These are phyloP conservation scores for Lasiodiplodia theobromae DNA, from an alignment of 2,329 filamentous ascomycete species.

Conservation along the genomic window DNA sequence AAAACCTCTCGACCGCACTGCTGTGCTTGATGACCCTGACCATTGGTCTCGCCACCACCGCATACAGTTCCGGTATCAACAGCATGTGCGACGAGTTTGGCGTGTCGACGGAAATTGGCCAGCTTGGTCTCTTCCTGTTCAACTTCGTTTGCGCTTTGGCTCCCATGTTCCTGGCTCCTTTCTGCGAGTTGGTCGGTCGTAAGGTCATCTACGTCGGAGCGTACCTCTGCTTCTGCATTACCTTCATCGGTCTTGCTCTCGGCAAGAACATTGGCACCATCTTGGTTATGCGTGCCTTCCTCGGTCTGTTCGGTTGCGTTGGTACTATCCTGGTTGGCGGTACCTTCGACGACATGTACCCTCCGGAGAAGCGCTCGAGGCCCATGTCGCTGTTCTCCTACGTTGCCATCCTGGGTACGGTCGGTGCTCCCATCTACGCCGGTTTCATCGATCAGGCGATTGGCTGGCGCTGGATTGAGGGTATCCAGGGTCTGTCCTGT, in stretches of 20 bases:
- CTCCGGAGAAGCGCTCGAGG: constrained; percentile 53
- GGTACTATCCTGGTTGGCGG: constrained; percentile 60
- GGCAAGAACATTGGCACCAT: constrained; percentile 59
- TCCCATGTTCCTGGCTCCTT: constrained; percentile 57
- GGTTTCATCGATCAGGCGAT: constrained; percentile 62
- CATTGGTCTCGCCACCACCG: constrained; percentile 62
- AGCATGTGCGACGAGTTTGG: constrained; percentile 56
- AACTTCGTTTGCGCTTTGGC: constrained; percentile 58
- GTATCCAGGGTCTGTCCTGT: constrained; percentile 60
- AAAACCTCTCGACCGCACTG: constrained; percentile 55
- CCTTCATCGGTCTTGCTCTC: constrained; percentile 58
- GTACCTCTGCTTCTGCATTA: constrained; percentile 55
- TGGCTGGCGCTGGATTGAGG: constrained; percentile 63
- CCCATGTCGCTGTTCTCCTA: constrained; percentile 59
- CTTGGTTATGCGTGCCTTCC: constrained; percentile 54
- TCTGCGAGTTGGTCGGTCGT: constrained; percentile 59
- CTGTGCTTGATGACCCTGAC: constrained; percentile 62
- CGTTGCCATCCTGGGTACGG: constrained; percentile 60
- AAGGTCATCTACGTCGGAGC: constrained; percentile 56
- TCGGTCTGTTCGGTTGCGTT: constrained; percentile 59
- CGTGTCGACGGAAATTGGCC: constrained; percentile 51
- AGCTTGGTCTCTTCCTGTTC: constrained; percentile 60
- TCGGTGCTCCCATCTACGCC: constrained; percentile 61
- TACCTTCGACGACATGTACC: constrained; percentile 60
- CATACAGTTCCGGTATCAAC: constrained; percentile 59